Conservation (phyloP, 2,329 filamentous ascomycete species). For the Endoconidiophora polonica region DNA sequence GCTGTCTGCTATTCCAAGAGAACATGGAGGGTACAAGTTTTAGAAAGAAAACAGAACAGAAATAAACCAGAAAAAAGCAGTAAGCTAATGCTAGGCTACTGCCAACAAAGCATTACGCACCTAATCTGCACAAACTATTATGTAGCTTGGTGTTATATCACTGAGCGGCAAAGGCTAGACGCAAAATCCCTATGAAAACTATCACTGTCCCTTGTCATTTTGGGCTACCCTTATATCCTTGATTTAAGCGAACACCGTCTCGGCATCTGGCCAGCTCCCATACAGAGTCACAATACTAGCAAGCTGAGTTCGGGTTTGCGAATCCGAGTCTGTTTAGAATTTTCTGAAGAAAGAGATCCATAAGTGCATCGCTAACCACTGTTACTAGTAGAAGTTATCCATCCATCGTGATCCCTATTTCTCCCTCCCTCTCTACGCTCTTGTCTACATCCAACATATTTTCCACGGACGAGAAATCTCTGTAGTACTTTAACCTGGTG, state of each 20-base stretch:
- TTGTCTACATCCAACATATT: too few relatives aligned
- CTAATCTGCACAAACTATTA: too few relatives aligned
- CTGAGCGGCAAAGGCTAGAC: too few relatives aligned
- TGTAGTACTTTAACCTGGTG: too few relatives aligned
- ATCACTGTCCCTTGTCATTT: neutral
- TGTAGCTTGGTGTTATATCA: too few relatives aligned
- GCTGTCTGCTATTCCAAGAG: neutral
- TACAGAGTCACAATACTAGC: too few relatives aligned
- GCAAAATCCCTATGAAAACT: too few relatives aligned
- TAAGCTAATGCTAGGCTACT: neutral
- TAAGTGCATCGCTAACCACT: neutral
- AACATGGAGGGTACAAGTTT: neutral
- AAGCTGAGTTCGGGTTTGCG: slow-evolving; percentile 5
- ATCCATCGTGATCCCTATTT: too few relatives aligned
- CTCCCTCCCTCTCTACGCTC: too few relatives aligned
- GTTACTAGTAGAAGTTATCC: too few relatives aligned
- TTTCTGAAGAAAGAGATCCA: neutral
- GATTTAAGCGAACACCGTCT: neutral
- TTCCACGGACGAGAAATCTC: too few relatives aligned
- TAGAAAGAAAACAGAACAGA: neutral
- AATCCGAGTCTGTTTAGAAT: slow-evolving; percentile 4
- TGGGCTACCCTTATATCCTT: neutral
- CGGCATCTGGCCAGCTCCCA: neutral
- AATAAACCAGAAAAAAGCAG: neutral
- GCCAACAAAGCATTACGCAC: too few relatives aligned